Conservation (phyloP, 176 grass and related monocot genomes). For the Zea mays region Zm-B73-REFERENCE-NAM-5.0 NC_050103.1:140717001-140717500, state of each 20-base stretch:
- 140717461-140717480: background rate
- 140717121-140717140: conserved; percentile 13
- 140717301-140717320: conserved; percentile 58
- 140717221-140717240: background rate
- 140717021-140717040: conserved; percentile 19
- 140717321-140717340: conserved; percentile 53
- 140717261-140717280: conserved; percentile 39
- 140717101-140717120: conserved; percentile 1
- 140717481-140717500: conserved; percentile 48
- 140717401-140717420: too few relatives aligned
- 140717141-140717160: background rate
- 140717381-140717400: conserved; percentile 54
- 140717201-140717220: background rate
- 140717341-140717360: conserved; percentile 54
- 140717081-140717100: background rate
- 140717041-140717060: conserved; percentile 15
- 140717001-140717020: conserved; percentile 50
- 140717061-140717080: background rate
- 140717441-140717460: background rate
- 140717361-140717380: conserved; percentile 61
- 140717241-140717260: conserved; percentile 40
- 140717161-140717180: conserved; percentile 24
- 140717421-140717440: background rate
- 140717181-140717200: background rate
- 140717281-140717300: conserved; percentile 49